Percentiles rank a stretch among this genome's conserved stretches.
Conservation (phyloP, 75 land plant species). For the Pinus albicaulis region DNA sequence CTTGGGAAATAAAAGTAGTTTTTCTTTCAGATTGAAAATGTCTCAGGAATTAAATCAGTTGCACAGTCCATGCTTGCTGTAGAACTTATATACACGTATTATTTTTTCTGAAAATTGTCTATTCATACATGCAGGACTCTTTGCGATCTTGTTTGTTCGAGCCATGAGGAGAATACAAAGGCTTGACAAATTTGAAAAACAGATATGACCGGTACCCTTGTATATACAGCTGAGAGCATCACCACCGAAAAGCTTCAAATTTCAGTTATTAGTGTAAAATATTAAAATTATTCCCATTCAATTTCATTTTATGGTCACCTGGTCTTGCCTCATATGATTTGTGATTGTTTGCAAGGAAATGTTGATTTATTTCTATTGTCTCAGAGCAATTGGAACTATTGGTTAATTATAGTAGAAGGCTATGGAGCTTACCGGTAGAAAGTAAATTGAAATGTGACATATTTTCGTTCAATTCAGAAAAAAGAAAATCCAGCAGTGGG, state of each 20-base stretch:
- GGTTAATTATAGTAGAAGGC: neutral
- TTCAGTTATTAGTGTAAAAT: neutral
- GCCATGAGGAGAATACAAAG: constrained; percentile 76
- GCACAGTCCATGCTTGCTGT: too few species aligned
- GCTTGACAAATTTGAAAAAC: constrained; percentile 91
- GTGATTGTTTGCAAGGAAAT: neutral
- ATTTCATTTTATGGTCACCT: neutral
- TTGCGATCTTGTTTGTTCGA: constrained; percentile 43
- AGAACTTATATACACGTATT: neutral
- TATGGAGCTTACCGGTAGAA: neutral
- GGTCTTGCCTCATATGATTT: neutral
- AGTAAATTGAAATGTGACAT: neutral
- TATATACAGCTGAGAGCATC: neutral
- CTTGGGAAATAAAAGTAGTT: too few species aligned
- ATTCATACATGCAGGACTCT: constrained; percentile 58
- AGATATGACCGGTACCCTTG: constrained; percentile 38
- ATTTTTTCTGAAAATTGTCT: neutral
- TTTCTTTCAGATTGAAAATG: too few species aligned
- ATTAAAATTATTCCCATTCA: neutral
- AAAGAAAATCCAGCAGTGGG: neutral
- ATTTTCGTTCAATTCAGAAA: neutral
- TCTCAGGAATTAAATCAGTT: too few species aligned
- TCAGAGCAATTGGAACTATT: neutral
- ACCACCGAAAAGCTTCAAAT: too few species aligned
- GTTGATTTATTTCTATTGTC: neutral